Percentiles rank a stretch among this genome's conserved stretches.
phyloP scores from a whole-genome alignment of 2,329 filamentous ascomycete genomes.

The Juglanconis sp. region DNA sequence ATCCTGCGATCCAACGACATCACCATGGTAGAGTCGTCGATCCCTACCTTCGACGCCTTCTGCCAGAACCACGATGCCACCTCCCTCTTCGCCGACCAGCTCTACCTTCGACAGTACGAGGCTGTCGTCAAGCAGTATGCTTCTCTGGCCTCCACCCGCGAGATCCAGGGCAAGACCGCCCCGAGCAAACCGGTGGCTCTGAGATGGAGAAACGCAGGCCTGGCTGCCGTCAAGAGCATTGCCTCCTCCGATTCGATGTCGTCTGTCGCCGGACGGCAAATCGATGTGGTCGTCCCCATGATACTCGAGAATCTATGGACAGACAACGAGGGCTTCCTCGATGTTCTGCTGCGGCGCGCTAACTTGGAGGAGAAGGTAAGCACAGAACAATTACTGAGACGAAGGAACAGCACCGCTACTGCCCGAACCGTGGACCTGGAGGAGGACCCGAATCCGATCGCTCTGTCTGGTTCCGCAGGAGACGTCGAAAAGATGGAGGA shows the following conservation, averaged over 20 bases:
- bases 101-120: constrained; percentile 79
- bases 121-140: constrained; percentile 78
- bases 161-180: constrained; percentile 47
- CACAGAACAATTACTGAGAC: constrained; percentile 58
- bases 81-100: constrained; percentile 79
- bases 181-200: constrained; percentile 71
- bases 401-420: constrained; percentile 77
- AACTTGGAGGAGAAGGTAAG: constrained; percentile 67
- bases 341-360: constrained; percentile 64
- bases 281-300: constrained; percentile 76
- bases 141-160: constrained; percentile 67
- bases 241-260: constrained; percentile 76
- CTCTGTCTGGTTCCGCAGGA: constrained; percentile 74
- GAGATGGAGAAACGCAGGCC: constrained; percentile 70
- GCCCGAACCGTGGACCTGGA: constrained; percentile 66
- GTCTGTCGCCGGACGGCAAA: constrained; percentile 70
- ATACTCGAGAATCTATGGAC: constrained; percentile 85
- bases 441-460: constrained; percentile 63
- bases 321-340: constrained; percentile 66
- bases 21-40: constrained; percentile 86
- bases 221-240: constrained; percentile 77
- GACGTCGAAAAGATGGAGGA: constrained; percentile 89
- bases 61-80: constrained; percentile 86
- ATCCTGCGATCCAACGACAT: constrained; percentile 85
- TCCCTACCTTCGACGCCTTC: constrained; percentile 82